phyloP scores from a whole-genome alignment of 2,329 filamentous ascomycete genomes.

The Trichoderma koningii region DNA sequence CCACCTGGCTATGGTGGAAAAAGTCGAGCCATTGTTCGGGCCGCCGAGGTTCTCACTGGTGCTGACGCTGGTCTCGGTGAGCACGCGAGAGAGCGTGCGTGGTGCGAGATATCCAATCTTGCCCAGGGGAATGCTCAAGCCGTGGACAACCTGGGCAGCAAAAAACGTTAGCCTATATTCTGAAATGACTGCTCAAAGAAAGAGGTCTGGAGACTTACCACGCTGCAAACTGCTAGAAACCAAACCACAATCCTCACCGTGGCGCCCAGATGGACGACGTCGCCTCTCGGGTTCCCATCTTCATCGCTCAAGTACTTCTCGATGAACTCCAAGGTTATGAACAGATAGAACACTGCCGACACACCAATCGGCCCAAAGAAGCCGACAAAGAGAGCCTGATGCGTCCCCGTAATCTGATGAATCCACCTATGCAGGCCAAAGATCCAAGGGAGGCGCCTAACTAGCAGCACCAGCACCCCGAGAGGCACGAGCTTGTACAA shows the following conservation, averaged over 20 bases:
- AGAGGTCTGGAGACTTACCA: slow-evolving; percentile 56
- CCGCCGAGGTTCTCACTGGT: slow-evolving; percentile 26
- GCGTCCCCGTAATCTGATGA: slow-evolving; percentile 72
- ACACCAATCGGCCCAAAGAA: slow-evolving; percentile 95
- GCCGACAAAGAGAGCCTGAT: slow-evolving; percentile 81
- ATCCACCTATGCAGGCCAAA: slow-evolving; percentile 73
- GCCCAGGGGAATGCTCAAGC: slow-evolving; percentile 76
- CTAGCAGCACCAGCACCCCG: slow-evolving; percentile 72
- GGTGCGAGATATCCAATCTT: slow-evolving; percentile 67
- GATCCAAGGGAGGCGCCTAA: slow-evolving; percentile 77
- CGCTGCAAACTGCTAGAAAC: slow-evolving; percentile 82
- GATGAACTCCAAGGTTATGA: slow-evolving; percentile 77
- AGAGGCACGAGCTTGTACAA: slow-evolving; percentile 72
- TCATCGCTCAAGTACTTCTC: slow-evolving; percentile 51
- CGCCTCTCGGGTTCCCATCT: slow-evolving; percentile 61
- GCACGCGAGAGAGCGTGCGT: slow-evolving; percentile 53
- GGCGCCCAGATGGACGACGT: slow-evolving; percentile 67
- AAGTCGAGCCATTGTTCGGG: not conserved
- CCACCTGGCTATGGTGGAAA: slow-evolving; percentile 19
- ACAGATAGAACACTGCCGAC: slow-evolving; percentile 87
- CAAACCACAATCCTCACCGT: slow-evolving; percentile 74
- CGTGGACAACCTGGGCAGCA: slow-evolving; percentile 63
- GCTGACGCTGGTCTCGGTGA: slow-evolving; percentile 32
- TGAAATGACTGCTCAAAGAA: not conserved
- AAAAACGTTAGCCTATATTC: slow-evolving; percentile 40